phyloP scores from a whole-genome alignment of 2,329 filamentous ascomycete species.

The Monosporascus cannonballus region DNA sequence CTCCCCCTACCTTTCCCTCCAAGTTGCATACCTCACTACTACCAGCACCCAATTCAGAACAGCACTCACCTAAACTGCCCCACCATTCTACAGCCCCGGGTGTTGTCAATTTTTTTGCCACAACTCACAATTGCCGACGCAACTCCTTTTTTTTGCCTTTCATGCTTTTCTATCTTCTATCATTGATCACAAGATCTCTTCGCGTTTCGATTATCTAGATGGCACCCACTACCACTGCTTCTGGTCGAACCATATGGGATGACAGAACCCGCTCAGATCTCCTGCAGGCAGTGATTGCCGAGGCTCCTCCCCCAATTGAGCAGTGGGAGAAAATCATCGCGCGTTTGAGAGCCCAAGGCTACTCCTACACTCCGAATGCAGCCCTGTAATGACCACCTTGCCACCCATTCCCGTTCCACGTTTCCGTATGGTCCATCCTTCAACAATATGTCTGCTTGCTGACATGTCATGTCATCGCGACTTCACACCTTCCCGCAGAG shows the following conservation, averaged over 20 bases:
- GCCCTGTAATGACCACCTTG: conserved; percentile 29
- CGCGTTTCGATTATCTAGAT: neutral
- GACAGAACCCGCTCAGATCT: conserved; percentile 33
- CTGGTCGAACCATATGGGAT: conserved; percentile 16
- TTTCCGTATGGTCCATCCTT: too few relatives aligned
- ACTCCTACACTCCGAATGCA: conserved; percentile 31
- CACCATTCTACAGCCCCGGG: too few relatives aligned
- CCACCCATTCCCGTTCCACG: neutral
- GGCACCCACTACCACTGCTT: neutral
- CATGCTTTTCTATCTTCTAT: neutral
- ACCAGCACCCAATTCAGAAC: too few relatives aligned
- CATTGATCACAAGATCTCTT: neutral
- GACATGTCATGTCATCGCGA: neutral
- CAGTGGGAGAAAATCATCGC: conserved; percentile 26
- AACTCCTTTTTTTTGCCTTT: neutral
- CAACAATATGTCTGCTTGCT: neutral
- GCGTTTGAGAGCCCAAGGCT: conserved; percentile 29
- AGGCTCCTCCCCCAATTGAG: conserved; percentile 28
- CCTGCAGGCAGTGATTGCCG: conserved; percentile 30
- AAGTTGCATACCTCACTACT: too few relatives aligned
- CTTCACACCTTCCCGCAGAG: neutral
- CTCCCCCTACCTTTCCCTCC: neutral
- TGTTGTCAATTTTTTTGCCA: too few relatives aligned
- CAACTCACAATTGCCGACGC: too few relatives aligned
- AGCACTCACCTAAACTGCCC: too few relatives aligned